A percentile compares a stretch with the other conserved stretches of the same genome.
Conservation (phyloP, 2,329 filamentous ascomycete species). For the Colletotrichum sp. region DNA sequence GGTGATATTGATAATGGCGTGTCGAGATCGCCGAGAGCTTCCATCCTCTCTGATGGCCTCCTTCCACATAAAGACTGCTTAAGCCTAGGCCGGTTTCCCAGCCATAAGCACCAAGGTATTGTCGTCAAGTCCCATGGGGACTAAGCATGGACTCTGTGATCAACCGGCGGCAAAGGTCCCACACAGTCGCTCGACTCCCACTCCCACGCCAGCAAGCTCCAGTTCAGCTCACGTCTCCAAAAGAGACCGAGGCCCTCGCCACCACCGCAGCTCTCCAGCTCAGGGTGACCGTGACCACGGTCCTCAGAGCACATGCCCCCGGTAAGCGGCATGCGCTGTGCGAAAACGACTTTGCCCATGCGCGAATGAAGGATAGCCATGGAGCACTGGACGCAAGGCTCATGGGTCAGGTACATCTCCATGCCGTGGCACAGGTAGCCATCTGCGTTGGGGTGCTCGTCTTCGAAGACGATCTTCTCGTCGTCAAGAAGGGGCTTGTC, state of each 20-base stretch:
- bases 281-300: slow-evolving; percentile 52
- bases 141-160: slow-evolving; percentile 54
- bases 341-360: slow-evolving; percentile 86
- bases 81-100: slow-evolving; percentile 12
- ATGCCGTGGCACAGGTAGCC: slow-evolving; percentile 95
- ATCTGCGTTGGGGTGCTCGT: slow-evolving; percentile 71
- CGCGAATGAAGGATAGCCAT: slow-evolving; percentile 96
- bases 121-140: slow-evolving; percentile 25
- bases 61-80: slow-evolving; percentile 16
- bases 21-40: neutral
- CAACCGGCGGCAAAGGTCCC: slow-evolving; percentile 41
- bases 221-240: slow-evolving; percentile 81
- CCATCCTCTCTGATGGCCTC: neutral
- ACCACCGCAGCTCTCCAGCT: slow-evolving; percentile 43
- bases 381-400: slow-evolving; percentile 95
- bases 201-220: slow-evolving; percentile 84
- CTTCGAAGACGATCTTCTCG: slow-evolving; percentile 66
- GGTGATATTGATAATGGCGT: slow-evolving; percentile 5
- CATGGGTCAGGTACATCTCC: slow-evolving; percentile 92
- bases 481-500: slow-evolving; percentile 72
- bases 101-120: slow-evolving; percentile 17
- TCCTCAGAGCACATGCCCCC: slow-evolving; percentile 85
- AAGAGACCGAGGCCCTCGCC: slow-evolving; percentile 70
- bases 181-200: slow-evolving; percentile 58
- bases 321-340: slow-evolving; percentile 76